Percentiles rank a stretch among this genome's conserved stretches.
phyloP scores from a whole-genome alignment of 129 eudicot genomes.

The Silybum marianum region DNA sequence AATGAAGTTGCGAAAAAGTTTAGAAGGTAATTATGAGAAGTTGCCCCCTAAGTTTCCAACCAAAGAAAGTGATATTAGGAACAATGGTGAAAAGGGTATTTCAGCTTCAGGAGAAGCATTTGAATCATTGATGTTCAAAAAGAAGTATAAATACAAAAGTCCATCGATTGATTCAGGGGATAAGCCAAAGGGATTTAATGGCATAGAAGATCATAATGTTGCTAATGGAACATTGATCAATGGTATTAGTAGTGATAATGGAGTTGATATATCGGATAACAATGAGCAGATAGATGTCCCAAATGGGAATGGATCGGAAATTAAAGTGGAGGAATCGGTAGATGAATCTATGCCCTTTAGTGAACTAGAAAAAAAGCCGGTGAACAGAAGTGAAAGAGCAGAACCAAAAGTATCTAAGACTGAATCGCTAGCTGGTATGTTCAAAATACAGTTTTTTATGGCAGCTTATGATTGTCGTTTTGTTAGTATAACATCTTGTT shows the following conservation, averaged over 20 bases:
- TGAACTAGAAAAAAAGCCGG: conserved; percentile 25
- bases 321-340: conserved; percentile 27
- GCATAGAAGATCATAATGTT: conserved; percentile 21
- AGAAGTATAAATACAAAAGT: conserved; percentile 51
- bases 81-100: conserved; percentile 17
- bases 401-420: conserved; percentile 16
- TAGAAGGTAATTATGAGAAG: conserved; percentile 37
- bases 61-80: conserved; percentile 17
- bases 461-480: background rate
- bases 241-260: conserved; percentile 3
- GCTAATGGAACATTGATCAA: conserved; percentile 24
- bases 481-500: conserved; percentile 13
- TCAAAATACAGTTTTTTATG: background rate
- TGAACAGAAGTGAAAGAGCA: conserved; percentile 15
- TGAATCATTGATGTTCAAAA: conserved; percentile 53
- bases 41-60: conserved; percentile 10
- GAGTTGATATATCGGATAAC: conserved; percentile 9
- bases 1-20: conserved; percentile 46
- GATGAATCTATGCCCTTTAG: conserved; percentile 5
- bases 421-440: conserved; percentile 31
- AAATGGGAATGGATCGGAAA: conserved; percentile 12
- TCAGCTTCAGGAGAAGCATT: conserved; percentile 29
- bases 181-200: conserved; percentile 60
- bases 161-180: conserved; percentile 31
- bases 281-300: conserved; percentile 11